A percentile compares a stretch with the other conserved stretches of the same genome.
These are phyloP conservation scores for Hibiscus trionum DNA, from an alignment of 345 rosid genomes.

Conservation along the genomic window DNA sequence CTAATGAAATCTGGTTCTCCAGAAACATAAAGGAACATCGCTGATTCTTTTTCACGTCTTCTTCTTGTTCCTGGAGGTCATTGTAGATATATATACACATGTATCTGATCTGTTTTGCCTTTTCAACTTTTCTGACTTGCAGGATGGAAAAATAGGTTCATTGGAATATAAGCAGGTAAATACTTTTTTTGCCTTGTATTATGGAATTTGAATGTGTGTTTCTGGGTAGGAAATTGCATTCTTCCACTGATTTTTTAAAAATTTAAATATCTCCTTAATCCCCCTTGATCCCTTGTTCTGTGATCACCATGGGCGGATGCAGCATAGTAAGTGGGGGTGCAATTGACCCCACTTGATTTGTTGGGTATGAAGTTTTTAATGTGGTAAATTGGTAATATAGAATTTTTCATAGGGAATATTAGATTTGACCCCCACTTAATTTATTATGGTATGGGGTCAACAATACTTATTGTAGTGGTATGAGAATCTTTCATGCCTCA, in stretches of 20 bases:
- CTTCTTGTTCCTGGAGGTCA: neutral
- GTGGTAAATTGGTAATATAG: too few relatives aligned
- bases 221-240: neutral
- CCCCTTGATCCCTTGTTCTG: neutral
- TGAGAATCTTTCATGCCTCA: too few relatives aligned
- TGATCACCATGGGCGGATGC: neutral
- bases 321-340: too few relatives aligned
- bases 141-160: slow-evolving; percentile 74
- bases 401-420: too few relatives aligned
- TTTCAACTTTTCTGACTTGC: slow-evolving; percentile 19
- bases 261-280: neutral
- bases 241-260: neutral
- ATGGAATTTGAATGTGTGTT: neutral
- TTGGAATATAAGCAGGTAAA: slow-evolving; percentile 83
- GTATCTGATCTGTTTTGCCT: slow-evolving; percentile 2
- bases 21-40: neutral
- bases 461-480: too few relatives aligned
- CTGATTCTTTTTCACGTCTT: neutral
- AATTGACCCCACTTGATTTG: too few relatives aligned
- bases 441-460: too few relatives aligned
- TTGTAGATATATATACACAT: neutral
- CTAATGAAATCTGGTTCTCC: too few relatives aligned
- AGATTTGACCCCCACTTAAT: too few relatives aligned
- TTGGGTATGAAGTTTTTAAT: too few relatives aligned
- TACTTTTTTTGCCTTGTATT: neutral